Percentiles rank a stretch among this genome's conserved stretches.
Evolutionary conservation across 2,329 filamentous ascomycete species (phyloP).

Genomic region (Fusarium phyllophilum): DNA sequence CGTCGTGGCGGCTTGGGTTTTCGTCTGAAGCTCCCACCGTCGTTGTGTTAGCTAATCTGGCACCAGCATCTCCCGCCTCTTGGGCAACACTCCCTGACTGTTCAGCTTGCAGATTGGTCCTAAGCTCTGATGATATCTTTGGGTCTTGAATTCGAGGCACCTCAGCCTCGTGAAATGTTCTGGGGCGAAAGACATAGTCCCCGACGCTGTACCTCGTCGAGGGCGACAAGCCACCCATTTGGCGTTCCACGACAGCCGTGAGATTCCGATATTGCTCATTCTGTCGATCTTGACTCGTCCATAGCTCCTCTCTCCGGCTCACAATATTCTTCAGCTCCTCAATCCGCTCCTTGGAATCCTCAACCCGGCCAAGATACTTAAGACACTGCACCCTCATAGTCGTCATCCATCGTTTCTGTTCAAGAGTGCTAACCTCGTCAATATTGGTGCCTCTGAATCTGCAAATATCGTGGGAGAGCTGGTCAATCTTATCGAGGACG

Average conservation of each 20-base stretch:
- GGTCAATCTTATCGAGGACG: background rate
- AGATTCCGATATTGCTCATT: background rate
- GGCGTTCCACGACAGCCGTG: background rate
- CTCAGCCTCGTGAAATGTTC: background rate
- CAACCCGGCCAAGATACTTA: background rate
- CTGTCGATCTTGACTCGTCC: background rate
- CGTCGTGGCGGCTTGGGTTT: background rate
- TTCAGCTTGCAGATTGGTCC: background rate
- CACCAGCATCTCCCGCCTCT: background rate
- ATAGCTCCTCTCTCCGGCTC: background rate
- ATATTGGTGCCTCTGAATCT: background rate
- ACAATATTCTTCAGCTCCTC: background rate
- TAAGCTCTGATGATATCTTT: background rate
- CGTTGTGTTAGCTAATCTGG: background rate
- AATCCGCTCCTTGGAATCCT: background rate
- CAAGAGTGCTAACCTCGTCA: background rate
- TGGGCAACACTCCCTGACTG: rapidly evolving
- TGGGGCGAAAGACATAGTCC: background rate
- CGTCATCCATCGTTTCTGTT: background rate
- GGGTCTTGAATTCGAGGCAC: background rate
- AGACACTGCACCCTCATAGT: background rate
- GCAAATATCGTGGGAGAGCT: background rate
- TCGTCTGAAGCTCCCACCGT: background rate
- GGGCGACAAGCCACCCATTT: background rate
- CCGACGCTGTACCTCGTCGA: background rate